Evolutionary conservation across 345 rosid genomes (phyloP), one percentile per base, ranked within the genome.

Genomic region (Triadica sebifera): DNA sequence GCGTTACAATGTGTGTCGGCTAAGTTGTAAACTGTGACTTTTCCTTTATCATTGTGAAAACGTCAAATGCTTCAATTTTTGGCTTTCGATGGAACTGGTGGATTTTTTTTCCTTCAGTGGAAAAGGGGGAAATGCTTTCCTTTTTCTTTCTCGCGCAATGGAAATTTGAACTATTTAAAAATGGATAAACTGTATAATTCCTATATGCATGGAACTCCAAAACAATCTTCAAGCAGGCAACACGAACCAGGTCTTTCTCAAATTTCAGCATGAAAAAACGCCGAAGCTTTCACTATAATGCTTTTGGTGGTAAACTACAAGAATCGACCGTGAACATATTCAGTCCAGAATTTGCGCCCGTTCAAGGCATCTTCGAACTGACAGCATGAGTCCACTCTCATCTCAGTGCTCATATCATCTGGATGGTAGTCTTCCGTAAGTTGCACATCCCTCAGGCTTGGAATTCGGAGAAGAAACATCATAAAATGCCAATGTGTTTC

Each of bases 401-500:
- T 90, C 78, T 95, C 97, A 0, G 98, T 86, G 73, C 92, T 89
- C 91, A 86, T 89, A 57, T 91, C 98, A 0, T 89, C 99, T 0
- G 99, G 99, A 76, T 91, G 93, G 72, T 93, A 91, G 68, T 95
- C 97, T 69, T 85, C 98, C 78, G 96, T 84, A 58, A 95, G 86
- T 84, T 93, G 98, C 25, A 89, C 96, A 69, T 93, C 98, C 74
- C 97, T 90, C 51, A 91, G 88, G 69, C 83, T 86, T 0, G 84
- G 85, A 25, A 86, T 87, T 13, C 25, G 69, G 41, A 86, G 84
- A 60, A 93, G 82, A 82, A 93, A 91, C 80, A 63, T 88, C 92
- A 96, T 91, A 87, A 91, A 95, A 84, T 96, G 99, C 72, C 90
- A 98, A 39, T 86, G 81, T 0, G 99, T 96, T 66, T 98, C 98